phyloP scores from a whole-genome alignment of 2,329 filamentous ascomycete species.

The Nemania serpens region DNA sequence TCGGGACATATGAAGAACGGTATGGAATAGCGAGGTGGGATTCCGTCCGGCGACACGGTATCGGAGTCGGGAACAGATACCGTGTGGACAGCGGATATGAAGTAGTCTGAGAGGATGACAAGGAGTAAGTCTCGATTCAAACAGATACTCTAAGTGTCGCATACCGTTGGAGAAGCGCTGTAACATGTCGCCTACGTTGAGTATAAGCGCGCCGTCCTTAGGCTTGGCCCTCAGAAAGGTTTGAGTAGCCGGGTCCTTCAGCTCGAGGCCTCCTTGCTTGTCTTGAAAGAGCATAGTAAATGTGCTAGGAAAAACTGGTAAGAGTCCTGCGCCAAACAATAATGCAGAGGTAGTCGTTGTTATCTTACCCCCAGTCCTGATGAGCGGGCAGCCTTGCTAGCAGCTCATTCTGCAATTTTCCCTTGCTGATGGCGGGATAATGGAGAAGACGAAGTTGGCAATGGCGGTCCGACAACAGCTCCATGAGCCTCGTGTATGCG shows the following conservation, averaged over 20 bases:
- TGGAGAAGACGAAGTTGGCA: slow-evolving; percentile 32
- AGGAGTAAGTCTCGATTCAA: neutral
- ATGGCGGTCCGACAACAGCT: slow-evolving; percentile 23
- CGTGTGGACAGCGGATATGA: slow-evolving; percentile 33
- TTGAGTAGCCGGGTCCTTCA: slow-evolving; percentile 46
- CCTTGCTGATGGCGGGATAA: slow-evolving; percentile 31
- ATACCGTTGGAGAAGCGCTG: slow-evolving; percentile 36
- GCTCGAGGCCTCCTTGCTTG: slow-evolving; percentile 54
- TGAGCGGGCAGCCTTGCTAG: slow-evolving; percentile 50
- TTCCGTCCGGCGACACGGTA: slow-evolving; percentile 19
- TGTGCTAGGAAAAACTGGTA: slow-evolving; percentile 34
- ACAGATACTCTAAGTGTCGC: neutral
- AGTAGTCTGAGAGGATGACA: slow-evolving; percentile 28
- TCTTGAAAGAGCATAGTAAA: slow-evolving; percentile 62
- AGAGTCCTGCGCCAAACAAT: neutral
- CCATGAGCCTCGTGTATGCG: slow-evolving; percentile 7
- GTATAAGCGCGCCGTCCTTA: slow-evolving; percentile 31
- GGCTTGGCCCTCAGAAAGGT: slow-evolving; percentile 28
- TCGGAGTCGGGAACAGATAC: slow-evolving; percentile 31
- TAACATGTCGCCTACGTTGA: slow-evolving; percentile 38
- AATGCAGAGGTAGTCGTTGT: neutral
- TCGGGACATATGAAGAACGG: slow-evolving; percentile 34
- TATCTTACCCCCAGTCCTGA: slow-evolving; percentile 54
- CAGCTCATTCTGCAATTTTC: slow-evolving; percentile 27
- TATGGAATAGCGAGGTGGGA: slow-evolving; percentile 36